Conservation (phyloP, 148 eudicot species). For the Arbutus unedo region DNA sequence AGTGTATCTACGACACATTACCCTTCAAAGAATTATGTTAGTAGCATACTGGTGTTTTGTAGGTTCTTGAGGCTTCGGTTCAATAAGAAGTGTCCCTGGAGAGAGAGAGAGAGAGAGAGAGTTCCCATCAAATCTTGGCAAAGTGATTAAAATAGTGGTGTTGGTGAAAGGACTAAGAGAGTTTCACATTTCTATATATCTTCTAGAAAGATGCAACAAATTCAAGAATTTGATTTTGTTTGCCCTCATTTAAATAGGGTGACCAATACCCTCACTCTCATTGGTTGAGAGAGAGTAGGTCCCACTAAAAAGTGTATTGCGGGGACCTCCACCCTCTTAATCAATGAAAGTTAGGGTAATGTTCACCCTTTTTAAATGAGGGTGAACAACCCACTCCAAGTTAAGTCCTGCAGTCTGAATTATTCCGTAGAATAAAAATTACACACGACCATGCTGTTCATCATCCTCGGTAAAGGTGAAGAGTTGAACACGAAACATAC, state of each 20-base stretch:
- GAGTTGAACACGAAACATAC: slow-evolving; percentile 35
- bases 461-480: neutral
- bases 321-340: too few relatives aligned
- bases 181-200: neutral
- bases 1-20: neutral
- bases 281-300: too few relatives aligned
- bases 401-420: neutral
- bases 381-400: too few relatives aligned
- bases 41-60: slow-evolving; percentile 90
- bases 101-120: slow-evolving; percentile 3
- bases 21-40: neutral
- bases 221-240: neutral
- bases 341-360: too few relatives aligned
- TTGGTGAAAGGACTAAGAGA: neutral
- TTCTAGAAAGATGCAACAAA: neutral
- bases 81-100: slow-evolving; percentile 84
- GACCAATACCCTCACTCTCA: too few relatives aligned
- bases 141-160: neutral
- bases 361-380: too few relatives aligned
- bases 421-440: neutral
- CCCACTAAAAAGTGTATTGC: too few relatives aligned
- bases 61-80: slow-evolving; percentile 98
- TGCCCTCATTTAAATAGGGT: too few relatives aligned
- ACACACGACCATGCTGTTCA: neutral
- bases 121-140: neutral